Conservation (phyloP, 495 filamentous ascomycete genomes). For the Peziza echinospora region DNA sequence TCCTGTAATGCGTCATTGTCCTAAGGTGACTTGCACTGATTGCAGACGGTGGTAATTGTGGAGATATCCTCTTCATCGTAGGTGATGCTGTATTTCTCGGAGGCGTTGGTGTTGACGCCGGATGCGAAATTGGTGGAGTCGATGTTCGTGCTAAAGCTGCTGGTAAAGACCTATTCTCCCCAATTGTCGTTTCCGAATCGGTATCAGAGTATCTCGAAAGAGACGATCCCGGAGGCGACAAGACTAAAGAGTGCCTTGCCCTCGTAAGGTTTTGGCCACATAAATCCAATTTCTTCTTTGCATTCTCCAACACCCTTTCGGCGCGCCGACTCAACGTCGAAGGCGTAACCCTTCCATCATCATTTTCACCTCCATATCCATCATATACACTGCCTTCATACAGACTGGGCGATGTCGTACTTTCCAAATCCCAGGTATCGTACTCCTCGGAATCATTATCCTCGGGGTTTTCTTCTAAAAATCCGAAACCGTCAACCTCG, state of each 20-base stretch:
- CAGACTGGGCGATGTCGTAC: slow-evolving; percentile 5
- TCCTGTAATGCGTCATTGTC: slow-evolving; percentile 9
- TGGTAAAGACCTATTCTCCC: no score
- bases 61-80: neutral
- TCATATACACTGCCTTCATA: slow-evolving; percentile 19
- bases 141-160: no score
- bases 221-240: slow-evolving; percentile 1
- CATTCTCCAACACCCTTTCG: slow-evolving; percentile 16
- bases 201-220: neutral
- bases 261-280: slow-evolving; percentile 19
- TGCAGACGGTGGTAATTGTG: slow-evolving; percentile 3
- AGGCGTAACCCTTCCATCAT: slow-evolving; percentile 1
- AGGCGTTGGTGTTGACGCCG: neutral
- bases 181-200: neutral
- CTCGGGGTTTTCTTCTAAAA: slow-evolving; percentile 1
- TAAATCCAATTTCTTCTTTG: slow-evolving; percentile 18
- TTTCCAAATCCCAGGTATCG: neutral
- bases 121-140: neutral
- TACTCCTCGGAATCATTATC: slow-evolving; percentile 12
- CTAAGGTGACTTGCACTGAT: slow-evolving; percentile 15
- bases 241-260: slow-evolving; percentile 14
- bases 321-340: slow-evolving; percentile 13
- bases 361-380: slow-evolving; percentile 6
- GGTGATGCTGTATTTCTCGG: neutral
- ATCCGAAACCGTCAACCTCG: slow-evolving; percentile 19